Conservation (phyloP, 345 rosid genomes). For the Pseudoturritis turrita region DNA sequence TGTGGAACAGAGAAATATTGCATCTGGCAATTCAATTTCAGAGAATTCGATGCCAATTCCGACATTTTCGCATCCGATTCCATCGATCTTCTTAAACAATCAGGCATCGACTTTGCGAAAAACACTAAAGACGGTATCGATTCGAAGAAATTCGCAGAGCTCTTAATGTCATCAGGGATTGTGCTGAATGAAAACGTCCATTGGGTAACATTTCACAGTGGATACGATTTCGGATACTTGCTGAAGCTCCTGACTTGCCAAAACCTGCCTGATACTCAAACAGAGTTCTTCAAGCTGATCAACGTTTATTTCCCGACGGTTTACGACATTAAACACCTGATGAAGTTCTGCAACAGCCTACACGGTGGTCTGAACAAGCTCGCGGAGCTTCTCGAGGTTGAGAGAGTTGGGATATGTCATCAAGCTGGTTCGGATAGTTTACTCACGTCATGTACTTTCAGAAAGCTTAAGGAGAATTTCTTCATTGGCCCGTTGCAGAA, state of each 20-base stretch:
- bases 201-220: conserved; percentile 97
- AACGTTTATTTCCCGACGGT: conserved; percentile 63
- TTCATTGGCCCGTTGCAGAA: conserved; percentile 66
- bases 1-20: conserved; percentile 74
- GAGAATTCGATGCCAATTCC: conserved; percentile 53
- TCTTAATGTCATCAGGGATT: conserved; percentile 79
- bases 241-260: conserved; percentile 75
- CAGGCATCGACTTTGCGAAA: conserved; percentile 69
- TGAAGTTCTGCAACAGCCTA: conserved; percentile 85
- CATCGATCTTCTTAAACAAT: conserved; percentile 63
- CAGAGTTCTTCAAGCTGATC: conserved; percentile 58
- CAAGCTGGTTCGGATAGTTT: conserved; percentile 96
- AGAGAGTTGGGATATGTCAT: conserved; percentile 81
- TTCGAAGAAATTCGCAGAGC: conserved; percentile 61
- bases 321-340: conserved; percentile 79
- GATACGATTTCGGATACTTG: conserved; percentile 86
- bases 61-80: conserved; percentile 76
- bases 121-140: conserved; percentile 67
- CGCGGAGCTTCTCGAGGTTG: conserved; percentile 77
- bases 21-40: conserved; percentile 89
- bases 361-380: conserved; percentile 91
- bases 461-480: conserved; percentile 78
- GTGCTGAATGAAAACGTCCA: conserved; percentile 72
- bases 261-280: conserved; percentile 57
- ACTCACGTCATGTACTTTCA: conserved; percentile 79